Conservation (phyloP, 257 asterid genomes). For the Salvia splendens region DNA sequence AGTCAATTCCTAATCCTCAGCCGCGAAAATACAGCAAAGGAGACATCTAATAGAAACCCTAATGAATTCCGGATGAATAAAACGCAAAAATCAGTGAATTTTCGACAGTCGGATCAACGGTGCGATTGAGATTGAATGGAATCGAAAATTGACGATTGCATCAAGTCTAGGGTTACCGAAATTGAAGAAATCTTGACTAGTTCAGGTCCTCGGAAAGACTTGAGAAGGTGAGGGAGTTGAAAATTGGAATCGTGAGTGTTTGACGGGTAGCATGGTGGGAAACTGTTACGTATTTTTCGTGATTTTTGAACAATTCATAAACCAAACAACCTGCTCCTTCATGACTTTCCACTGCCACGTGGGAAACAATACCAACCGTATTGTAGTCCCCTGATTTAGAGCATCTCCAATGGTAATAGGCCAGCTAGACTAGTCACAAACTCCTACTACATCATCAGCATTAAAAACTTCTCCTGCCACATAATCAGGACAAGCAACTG, state of each 20-base stretch:
- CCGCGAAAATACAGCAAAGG: conserved; percentile 3
- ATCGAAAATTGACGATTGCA: conserved; percentile 3
- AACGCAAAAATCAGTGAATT: background rate
- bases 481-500: too few species aligned
- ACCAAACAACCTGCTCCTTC: too few species aligned
- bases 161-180: conserved; percentile 25
- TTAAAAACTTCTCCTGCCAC: too few species aligned
- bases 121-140: background rate
- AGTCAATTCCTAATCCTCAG: conserved; percentile 3
- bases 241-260: conserved; percentile 21
- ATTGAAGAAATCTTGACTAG: conserved; percentile 14
- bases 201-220: conserved; percentile 20
- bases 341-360: too few species aligned
- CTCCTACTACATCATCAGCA: too few species aligned
- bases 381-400: too few species aligned
- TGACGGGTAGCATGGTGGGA: conserved; percentile 35
- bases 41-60: conserved; percentile 4
- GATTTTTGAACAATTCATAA: too few species aligned
- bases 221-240: conserved; percentile 9
- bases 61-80: background rate
- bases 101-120: background rate
- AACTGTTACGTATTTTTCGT: background rate
- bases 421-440: too few species aligned
- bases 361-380: too few species aligned
- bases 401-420: too few species aligned